Base-by-base conservation (phyloP, 352 stramenopile genomes). In the Phytophthora hybrid region DNA sequence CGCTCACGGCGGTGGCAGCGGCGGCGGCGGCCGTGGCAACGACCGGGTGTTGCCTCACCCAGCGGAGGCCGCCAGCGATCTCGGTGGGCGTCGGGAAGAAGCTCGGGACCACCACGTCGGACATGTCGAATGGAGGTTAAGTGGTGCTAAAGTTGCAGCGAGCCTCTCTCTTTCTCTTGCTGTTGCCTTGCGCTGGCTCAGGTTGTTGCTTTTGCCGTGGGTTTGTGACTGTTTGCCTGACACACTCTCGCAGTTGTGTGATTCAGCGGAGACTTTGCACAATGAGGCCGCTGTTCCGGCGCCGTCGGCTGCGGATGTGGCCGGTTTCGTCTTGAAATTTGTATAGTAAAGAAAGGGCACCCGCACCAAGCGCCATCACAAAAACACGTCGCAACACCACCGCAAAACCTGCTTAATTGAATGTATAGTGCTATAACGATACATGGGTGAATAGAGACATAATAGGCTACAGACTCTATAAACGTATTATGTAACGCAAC, bases 31-130 rank as follows among this genome's bases (percentile, higher is more conserved):
- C 87, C 4, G 87, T 92, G 52, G 80, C 85, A 39, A 94, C 83
- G 3, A 94, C 80, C 3, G 88, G 88, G 68, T 94, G 85, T 39
- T 91, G 82, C 60, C 80, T 81, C 58, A 95, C 78, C 86, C 86
- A 95, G 61, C 82, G 84, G 26, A 95, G 59, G 32, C 86, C 87
- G 21, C 82, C 83, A 18, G 86, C 87, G 73, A 95, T 93, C 68
- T 95, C 88, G 54, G 82, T 81, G 32, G 88, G 84, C 55, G 88
- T 95, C 34, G 88, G 88, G 77, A 95, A 95, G 78, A 95, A 95
- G 16, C 82, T 92, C 8, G 87, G 82, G 66, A 77, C 81, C 70
- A 73, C 76, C 37, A 92, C 76, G 66, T 92, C 84, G 18, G 79
- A 87, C 86, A 93, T 93, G 49, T 11, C 49, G 10, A 19, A 4